Evolutionary conservation across 805 yeast species (phyloP).

Genomic region (Phaffomyces thermotolerans): DNA sequence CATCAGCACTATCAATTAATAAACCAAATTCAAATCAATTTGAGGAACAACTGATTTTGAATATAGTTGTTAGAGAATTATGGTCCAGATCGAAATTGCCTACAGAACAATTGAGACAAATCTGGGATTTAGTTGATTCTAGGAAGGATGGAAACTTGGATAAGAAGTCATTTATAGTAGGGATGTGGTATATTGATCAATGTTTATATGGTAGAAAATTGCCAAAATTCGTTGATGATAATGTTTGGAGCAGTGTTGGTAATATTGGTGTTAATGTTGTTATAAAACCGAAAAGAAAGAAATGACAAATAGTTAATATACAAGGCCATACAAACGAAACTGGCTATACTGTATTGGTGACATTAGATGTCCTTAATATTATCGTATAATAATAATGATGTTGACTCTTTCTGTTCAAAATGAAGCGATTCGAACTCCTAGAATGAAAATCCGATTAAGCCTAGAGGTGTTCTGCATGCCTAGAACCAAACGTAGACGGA

Average conservation of each 20-base stretch:
- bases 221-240: slow-evolving; percentile 59
- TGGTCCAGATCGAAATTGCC: slow-evolving; percentile 79
- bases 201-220: slow-evolving; percentile 88
- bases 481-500: too few species aligned
- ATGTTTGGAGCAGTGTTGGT: slow-evolving; percentile 76
- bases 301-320: neutral
- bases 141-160: slow-evolving; percentile 67
- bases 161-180: slow-evolving; percentile 82
- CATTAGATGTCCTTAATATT: too few species aligned
- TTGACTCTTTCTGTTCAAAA: too few species aligned
- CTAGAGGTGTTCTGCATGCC: too few species aligned
- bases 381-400: too few species aligned
- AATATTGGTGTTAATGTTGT: slow-evolving; percentile 34
- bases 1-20: slow-evolving; percentile 24
- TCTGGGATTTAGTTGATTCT: slow-evolving; percentile 67
- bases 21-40: slow-evolving; percentile 13
- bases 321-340: neutral
- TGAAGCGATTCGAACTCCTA: too few species aligned
- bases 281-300: slow-evolving; percentile 18
- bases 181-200: slow-evolving; percentile 97
- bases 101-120: slow-evolving; percentile 47
- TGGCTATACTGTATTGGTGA: too few species aligned
- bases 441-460: too few species aligned
- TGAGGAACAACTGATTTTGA: slow-evolving; percentile 26
- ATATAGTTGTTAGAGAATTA: slow-evolving; percentile 58